These are phyloP conservation scores for Lavandula angustifolia DNA, from an alignment of 257 asterid species.

Conservation along the genomic window DNA sequence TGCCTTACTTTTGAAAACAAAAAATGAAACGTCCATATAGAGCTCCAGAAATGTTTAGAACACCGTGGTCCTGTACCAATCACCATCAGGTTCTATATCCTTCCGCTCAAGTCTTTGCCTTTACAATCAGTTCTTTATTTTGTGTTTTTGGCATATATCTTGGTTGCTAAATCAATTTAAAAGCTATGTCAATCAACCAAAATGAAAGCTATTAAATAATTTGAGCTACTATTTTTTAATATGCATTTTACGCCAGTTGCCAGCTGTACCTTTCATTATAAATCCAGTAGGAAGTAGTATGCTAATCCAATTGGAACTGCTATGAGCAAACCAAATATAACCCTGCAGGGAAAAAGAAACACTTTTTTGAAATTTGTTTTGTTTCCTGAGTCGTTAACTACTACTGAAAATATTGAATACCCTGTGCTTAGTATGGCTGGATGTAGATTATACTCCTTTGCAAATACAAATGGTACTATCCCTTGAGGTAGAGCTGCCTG, in stretches of 20 bases:
- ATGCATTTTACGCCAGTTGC: conserved; percentile 23
- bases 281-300: conserved; percentile 68
- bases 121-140: conserved; percentile 13
- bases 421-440: conserved; percentile 88
- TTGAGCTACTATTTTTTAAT: conserved; percentile 18
- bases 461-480: conserved; percentile 90
- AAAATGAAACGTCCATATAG: not conserved
- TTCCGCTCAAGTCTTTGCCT: conserved; percentile 14
- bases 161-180: conserved; percentile 25
- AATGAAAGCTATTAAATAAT: conserved; percentile 10
- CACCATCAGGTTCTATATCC: conserved; percentile 19
- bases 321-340: conserved; percentile 70
- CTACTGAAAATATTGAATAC: conserved; percentile 42
- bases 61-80: conserved; percentile 6
- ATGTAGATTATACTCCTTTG: conserved; percentile 79
- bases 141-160: conserved; percentile 2
- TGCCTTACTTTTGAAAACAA: conserved; percentile 20
- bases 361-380: conserved; percentile 24
- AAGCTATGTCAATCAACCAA: conserved; percentile 21
- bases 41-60: conserved; percentile 19
- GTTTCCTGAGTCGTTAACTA: not conserved
- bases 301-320: conserved; percentile 74
- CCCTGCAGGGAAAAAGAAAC: conserved; percentile 46
- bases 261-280: conserved; percentile 40
- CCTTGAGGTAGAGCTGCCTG: conserved; percentile 99